Conservation (phyloP, 345 rosid genomes). For the Ceriops decandra region DNA sequence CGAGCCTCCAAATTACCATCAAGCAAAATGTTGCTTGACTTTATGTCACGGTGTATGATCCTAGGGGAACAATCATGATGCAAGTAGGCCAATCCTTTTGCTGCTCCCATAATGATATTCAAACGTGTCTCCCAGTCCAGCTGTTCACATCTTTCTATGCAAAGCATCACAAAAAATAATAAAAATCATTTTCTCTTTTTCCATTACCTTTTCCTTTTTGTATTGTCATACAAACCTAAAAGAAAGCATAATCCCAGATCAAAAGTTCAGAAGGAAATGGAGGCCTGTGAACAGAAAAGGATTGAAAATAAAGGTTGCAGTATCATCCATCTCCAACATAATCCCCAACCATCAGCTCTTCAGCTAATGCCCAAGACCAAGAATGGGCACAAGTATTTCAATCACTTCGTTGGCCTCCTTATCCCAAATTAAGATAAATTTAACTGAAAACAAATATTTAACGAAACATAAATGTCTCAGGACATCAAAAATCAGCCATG, state of each 20-base stretch:
- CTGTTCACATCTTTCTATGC: constrained; percentile 80
- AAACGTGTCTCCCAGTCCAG: constrained; percentile 94
- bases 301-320: not conserved
- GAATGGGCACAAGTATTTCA: constrained; percentile 8
- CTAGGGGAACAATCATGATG: constrained; percentile 99
- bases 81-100: constrained; percentile 93
- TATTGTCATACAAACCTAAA: not conserved
- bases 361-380: not conserved
- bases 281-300: not conserved
- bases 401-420: not conserved
- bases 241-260: not conserved
- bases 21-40: constrained; percentile 93
- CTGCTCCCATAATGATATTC: constrained; percentile 91
- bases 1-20: constrained; percentile 98
- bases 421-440: not conserved
- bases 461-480: too few relatives aligned
- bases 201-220: not conserved
- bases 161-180: constrained; percentile 14
- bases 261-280: not conserved
- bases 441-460: too few relatives aligned
- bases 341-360: not conserved
- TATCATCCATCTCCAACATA: not conserved
- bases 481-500: too few relatives aligned
- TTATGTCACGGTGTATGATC: constrained; percentile 97
- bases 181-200: not conserved